Conservation (phyloP, 345 rosid genomes). For the Eucalyptus tenuipes region DNA sequence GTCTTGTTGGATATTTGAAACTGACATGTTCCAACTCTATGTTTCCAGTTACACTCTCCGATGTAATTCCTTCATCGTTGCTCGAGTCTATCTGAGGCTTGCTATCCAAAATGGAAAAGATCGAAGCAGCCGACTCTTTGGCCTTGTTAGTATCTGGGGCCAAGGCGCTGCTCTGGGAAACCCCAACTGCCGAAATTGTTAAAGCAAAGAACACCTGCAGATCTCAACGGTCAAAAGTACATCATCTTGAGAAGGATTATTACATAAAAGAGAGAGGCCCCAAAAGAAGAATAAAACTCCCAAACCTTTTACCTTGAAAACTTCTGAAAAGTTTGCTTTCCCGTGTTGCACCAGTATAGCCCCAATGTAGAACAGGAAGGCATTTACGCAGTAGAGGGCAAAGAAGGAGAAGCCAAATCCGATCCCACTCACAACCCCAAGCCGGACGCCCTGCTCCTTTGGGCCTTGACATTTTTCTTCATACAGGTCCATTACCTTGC, state of each 20-base stretch:
- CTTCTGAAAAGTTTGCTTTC: slow-evolving; percentile 49
- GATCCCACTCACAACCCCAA: slow-evolving; percentile 37
- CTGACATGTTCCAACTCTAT: slow-evolving; percentile 58
- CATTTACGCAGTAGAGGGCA: slow-evolving; percentile 27
- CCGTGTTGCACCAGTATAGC: slow-evolving; percentile 36
- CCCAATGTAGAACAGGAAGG: slow-evolving; percentile 47
- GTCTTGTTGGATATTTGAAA: slow-evolving; percentile 62
- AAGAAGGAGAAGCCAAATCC: slow-evolving; percentile 49
- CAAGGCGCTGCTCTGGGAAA: slow-evolving; percentile 63
- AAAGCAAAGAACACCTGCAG: slow-evolving; percentile 59
- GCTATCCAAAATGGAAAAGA: slow-evolving; percentile 62
- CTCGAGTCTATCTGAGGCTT: slow-evolving; percentile 68
- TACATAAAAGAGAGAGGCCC: neutral
- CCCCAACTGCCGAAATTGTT: slow-evolving; percentile 63
- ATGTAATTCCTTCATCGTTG: slow-evolving; percentile 38
- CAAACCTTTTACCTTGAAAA: slow-evolving; percentile 44
- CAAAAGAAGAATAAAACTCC: neutral
- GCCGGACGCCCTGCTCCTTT: slow-evolving; percentile 23
- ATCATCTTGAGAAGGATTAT: neutral
- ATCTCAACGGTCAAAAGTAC: neutral
- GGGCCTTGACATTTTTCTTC: slow-evolving; percentile 41
- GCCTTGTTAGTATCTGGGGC: slow-evolving; percentile 75
- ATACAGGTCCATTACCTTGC: slow-evolving; percentile 45
- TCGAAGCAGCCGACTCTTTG: slow-evolving; percentile 65
- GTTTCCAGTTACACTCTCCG: slow-evolving; percentile 32